Evolutionary conservation across 495 filamentous ascomycete genomes (phyloP).

Genomic region (Penicilliopsis zonata): DNA sequence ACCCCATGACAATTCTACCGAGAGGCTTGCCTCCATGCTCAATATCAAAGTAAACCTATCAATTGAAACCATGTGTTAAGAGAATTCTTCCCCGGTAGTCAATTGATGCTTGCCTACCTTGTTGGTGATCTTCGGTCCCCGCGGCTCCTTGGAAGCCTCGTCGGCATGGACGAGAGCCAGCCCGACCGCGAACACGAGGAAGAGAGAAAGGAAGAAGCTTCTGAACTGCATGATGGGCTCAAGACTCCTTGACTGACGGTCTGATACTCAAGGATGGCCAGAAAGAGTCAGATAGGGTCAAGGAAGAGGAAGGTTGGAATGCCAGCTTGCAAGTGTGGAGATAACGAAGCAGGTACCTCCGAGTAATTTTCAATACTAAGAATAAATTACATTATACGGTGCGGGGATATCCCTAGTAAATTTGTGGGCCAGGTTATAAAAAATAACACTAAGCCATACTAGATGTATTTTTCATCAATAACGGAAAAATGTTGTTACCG

Average conservation of each 20-base stretch:
- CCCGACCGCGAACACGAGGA: conserved; percentile 60
- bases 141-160: conserved; percentile 57
- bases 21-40: conserved; percentile 75
- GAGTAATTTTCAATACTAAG: too few relatives aligned
- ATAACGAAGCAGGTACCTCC: conserved; percentile 9
- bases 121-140: conserved; percentile 92
- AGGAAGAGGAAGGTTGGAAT: conserved; percentile 8
- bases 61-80: not conserved
- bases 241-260: conserved; percentile 5
- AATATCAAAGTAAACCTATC: conserved; percentile 85
- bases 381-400: too few relatives aligned
- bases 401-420: too few relatives aligned
- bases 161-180: conserved; percentile 55
- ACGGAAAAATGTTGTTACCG: conserved; percentile 28
- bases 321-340: conserved; percentile 34
- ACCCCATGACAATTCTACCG: conserved; percentile 80
- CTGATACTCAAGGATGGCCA: too few relatives aligned
- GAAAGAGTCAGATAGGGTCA: conserved; percentile 3
- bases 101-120: conserved; percentile 43
- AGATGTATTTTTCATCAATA: not conserved
- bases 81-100: not conserved
- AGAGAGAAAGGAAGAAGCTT: conserved; percentile 45
- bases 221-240: conserved; percentile 38
- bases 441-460: too few relatives aligned
- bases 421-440: too few relatives aligned